Base-by-base conservation (phyloP, 257 asterid species). In the Haberlea rhodopensis region DNA sequence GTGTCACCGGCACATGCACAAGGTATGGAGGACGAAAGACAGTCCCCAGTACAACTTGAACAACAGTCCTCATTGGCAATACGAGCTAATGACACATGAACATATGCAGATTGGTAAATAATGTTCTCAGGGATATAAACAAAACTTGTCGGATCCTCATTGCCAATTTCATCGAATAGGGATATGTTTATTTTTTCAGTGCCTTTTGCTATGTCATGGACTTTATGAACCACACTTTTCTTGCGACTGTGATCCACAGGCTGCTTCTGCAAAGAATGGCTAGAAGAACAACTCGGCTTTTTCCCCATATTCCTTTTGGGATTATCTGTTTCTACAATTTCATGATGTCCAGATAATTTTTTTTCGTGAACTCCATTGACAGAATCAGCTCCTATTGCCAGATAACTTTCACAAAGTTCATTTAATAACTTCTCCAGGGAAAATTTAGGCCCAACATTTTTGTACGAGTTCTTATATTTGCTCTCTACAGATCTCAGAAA, bases 1-100 rank as follows among this genome's bases (percentile, higher is more conserved):
- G 95, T 88, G 9, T 78, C 84, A 53, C 87, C 74, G 55, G 97
- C 91, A 78, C 97, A 88, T 13, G 79, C 85, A 78, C 96, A 88
- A 3, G 96, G 88, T 67, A 84, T 54, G 20, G 84, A 65, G 24
- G 76, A 70, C 5, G 82, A 75, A n/a, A 91, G 81, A 65, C 98
- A 86, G 48, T 91, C 83, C 21, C 84, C 91, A 1, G 2, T 32
- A 60, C 96, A 88, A 15, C 69, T 49, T 34, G 75, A 45, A 69
- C 98, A 91, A 71, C 95, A 84, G 53, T 83, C 91, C 45, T 84
- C 91, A 22, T 88, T 94, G 2, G 89, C 70, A 62, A 90, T 76
- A 40, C 91, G 84, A 27, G 96, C 96, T 66, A 88, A 55, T 0
- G 95, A 79, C 6, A 79, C 60, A 21, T 85, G 88, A 54, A 88